phyloP scores from a whole-genome alignment of 1,284 basidiomycete species.

The Ustilago tritici region DNA sequence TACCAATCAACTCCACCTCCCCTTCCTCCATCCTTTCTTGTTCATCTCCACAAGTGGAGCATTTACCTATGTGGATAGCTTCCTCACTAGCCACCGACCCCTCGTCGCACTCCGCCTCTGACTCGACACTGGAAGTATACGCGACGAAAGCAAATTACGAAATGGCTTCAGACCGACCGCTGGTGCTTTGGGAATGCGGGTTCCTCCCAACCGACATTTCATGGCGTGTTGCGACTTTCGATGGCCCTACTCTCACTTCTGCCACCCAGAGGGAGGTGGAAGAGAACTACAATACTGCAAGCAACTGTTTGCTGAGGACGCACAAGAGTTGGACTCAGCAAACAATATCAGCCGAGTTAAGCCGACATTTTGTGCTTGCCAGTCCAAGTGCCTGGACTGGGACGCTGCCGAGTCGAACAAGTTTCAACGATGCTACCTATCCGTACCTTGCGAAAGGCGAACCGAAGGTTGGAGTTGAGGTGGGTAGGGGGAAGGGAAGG shows the following conservation, averaged over 20 bases:
- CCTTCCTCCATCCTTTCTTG: not conserved
- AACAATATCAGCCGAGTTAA: conserved; percentile 55
- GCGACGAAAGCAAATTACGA: conserved; percentile 84
- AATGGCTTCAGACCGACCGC: conserved; percentile 90
- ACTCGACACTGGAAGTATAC: conserved; percentile 40
- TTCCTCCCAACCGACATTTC: conserved; percentile 78
- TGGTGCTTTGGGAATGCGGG: conserved; percentile 91
- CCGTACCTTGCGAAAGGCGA: conserved; percentile 13
- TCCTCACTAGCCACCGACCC: conserved; percentile 4
- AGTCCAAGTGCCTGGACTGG: conserved; percentile 12
- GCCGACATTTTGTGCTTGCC: conserved; percentile 61
- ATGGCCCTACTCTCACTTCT: conserved; percentile 57
- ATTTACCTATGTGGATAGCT: conserved; percentile 37
- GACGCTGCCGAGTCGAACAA: conserved; percentile 16
- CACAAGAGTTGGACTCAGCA: conserved; percentile 58
- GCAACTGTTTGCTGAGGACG: conserved; percentile 15
- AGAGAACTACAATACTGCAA: conserved; percentile 21
- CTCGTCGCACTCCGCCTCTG: not conserved
- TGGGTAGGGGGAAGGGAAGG: not conserved
- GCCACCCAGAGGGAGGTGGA: not conserved
- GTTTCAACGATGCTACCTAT: conserved; percentile 19
- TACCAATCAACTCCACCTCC: conserved; percentile 33
- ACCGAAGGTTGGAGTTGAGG: too few relatives aligned
- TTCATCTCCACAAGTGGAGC: not conserved
- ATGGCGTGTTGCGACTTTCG: conserved; percentile 79